Conservation (phyloP, 306 rosid genomes). For the Carpinus viminea region DNA sequence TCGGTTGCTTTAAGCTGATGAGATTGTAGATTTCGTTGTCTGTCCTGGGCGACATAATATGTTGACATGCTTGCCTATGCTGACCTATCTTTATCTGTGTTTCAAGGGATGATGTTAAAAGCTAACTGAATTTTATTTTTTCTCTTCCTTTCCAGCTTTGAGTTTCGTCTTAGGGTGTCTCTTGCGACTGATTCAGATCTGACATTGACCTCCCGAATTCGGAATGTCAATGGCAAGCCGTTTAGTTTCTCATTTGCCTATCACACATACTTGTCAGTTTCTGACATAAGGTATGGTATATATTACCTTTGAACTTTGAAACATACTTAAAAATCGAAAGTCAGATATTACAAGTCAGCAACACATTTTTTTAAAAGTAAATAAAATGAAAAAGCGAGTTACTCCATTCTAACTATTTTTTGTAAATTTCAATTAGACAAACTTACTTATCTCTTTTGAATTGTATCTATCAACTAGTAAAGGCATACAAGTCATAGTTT, state of each 20-base stretch:
- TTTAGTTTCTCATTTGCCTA: constrained; percentile 86
- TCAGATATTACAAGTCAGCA: background rate
- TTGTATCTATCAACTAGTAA: background rate
- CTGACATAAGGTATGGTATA: constrained; percentile 87
- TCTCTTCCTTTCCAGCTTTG: constrained; percentile 57
- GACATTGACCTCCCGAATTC: constrained; percentile 64
- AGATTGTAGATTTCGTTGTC: background rate
- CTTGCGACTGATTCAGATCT: constrained; percentile 64
- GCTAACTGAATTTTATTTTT: constrained; percentile 25
- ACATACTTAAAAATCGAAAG: background rate
- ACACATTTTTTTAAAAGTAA: background rate
- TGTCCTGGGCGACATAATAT: background rate
- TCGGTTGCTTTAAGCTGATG: background rate
- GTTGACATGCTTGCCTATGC: background rate
- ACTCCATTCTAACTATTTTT: background rate
- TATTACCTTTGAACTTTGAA: constrained; percentile 19
- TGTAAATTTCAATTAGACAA: background rate
- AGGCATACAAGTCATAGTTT: background rate
- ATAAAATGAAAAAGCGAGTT: background rate
- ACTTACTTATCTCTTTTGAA: background rate
- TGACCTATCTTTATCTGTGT: background rate
- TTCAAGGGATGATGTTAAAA: constrained; percentile 9
- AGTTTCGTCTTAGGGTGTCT: constrained; percentile 81
- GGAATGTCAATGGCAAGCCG: constrained; percentile 81
- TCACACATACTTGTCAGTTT: constrained; percentile 79